These are phyloP conservation scores for Monascus purpureus DNA, from an alignment of 495 filamentous ascomycete genomes.

Conservation along the genomic window DNA sequence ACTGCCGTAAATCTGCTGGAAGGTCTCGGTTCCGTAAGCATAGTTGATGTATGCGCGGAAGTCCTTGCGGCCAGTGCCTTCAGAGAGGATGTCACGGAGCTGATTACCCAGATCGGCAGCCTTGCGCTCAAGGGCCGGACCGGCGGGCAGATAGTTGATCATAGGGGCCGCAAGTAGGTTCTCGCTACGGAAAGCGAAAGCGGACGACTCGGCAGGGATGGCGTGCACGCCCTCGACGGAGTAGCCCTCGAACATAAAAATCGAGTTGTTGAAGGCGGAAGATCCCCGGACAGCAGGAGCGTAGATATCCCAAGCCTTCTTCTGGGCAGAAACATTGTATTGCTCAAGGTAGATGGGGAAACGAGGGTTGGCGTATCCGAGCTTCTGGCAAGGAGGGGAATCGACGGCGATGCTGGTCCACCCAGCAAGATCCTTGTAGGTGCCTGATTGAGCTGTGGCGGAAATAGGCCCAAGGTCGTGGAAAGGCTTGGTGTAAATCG, in stretches of 20 bases:
- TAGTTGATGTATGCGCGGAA: constrained; percentile 35
- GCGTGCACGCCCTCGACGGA: constrained; percentile 15
- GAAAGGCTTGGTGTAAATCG: constrained; percentile 6
- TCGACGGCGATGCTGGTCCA: constrained; percentile 3
- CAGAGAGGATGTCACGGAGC: constrained; percentile 9
- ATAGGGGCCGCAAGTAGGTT: constrained; percentile 9
- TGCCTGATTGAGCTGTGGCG: constrained; percentile 2
- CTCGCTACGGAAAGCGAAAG: constrained; percentile 23
- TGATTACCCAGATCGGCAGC: constrained; percentile 8
- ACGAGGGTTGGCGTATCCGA: constrained; percentile 1
- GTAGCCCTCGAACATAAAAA: constrained; percentile 28
- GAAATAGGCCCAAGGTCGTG: constrained; percentile 6
- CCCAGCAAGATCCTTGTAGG: constrained; percentile 7
- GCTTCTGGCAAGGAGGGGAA: constrained; percentile 5
- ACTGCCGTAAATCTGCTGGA: constrained; percentile 30
- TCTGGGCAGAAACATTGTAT: constrained; percentile 8
- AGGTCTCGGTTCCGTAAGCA: constrained; percentile 25
- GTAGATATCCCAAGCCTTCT: constrained; percentile 7
- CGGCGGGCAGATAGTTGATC: constrained; percentile 6
- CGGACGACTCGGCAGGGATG: constrained; percentile 12
- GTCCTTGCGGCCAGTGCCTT: constrained; percentile 9
- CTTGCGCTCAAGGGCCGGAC: constrained; percentile 7
- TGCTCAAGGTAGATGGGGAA: constrained; percentile 10
- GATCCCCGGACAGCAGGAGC: constrained; percentile 27
- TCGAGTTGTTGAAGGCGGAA: constrained; percentile 8